Evolutionary conservation across 768 basidiomycete species (phyloP).

Genomic region (Hygrophorus pudorinus): DNA sequence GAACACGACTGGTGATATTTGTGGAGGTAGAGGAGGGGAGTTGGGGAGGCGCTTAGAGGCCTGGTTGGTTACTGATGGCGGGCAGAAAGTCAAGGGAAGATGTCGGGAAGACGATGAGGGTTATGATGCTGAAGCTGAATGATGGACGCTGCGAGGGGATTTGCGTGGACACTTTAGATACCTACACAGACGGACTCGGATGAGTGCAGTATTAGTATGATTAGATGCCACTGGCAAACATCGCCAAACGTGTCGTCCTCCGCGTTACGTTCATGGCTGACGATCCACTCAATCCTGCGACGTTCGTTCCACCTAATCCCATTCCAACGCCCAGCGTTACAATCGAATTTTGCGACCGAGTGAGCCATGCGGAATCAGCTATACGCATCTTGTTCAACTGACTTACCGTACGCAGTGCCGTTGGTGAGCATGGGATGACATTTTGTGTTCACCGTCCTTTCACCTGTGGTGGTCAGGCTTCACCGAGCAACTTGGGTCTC

Average conservation of each 20-base stretch:
- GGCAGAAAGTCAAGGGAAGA: constrained; percentile 7
- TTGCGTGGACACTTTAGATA: too few relatives aligned
- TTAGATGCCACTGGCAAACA: too few relatives aligned
- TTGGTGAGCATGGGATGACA: constrained; percentile 41
- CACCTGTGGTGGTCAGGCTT: constrained; percentile 44
- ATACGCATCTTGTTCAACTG: constrained; percentile 1
- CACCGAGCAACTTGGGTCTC: constrained; percentile 92
- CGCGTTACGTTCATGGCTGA: too few relatives aligned
- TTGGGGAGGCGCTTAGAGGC: constrained; percentile 67
- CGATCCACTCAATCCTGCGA: constrained; percentile 13
- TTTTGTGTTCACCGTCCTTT: not conserved
- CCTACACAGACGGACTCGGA: too few relatives aligned
- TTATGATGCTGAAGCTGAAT: constrained; percentile 8
- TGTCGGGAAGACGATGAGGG: constrained; percentile 9
- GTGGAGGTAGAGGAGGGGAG: constrained; percentile 74
- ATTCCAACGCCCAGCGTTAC: constrained; percentile 42
- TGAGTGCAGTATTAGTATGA: too few relatives aligned
- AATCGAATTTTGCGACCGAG: constrained; percentile 91
- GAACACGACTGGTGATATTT: constrained; percentile 63
- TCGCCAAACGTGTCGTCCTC: not conserved
- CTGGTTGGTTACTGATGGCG: constrained; percentile 43
- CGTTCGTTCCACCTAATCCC: constrained; percentile 46
- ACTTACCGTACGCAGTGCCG: constrained; percentile 44
- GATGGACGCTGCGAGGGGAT: too few relatives aligned
- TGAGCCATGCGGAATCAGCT: constrained; percentile 31